These are phyloP conservation scores for Stagonosporopsis cucurbitacearum DNA, from an alignment of 2,329 filamentous ascomycete genomes.

Conservation along the genomic window DNA sequence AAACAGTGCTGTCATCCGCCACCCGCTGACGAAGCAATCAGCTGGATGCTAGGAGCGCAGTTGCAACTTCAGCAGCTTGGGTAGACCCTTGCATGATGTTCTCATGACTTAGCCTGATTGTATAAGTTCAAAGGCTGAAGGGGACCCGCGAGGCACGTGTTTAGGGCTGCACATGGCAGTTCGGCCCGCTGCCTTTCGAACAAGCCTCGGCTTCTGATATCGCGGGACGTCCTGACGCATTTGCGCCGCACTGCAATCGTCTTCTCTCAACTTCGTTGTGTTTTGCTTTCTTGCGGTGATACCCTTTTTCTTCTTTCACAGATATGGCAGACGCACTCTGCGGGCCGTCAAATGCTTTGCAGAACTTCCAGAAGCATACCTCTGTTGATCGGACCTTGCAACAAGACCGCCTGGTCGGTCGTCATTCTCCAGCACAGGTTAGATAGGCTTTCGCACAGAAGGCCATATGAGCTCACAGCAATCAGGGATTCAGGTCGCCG, in stretches of 20 bases:
- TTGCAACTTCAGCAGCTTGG: background rate
- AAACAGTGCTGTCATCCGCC: slow-evolving; percentile 6
- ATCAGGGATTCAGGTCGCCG: slow-evolving; percentile 67
- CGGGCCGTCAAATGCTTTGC: slow-evolving; percentile 76
- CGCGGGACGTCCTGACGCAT: slow-evolving; percentile 6
- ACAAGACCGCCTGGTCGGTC: slow-evolving; percentile 70
- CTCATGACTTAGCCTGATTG: background rate
- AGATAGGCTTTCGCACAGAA: slow-evolving; percentile 20
- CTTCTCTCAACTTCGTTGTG: slow-evolving; percentile 6
- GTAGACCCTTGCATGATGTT: background rate
- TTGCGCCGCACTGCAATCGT: background rate
- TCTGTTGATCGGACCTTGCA: slow-evolving; percentile 73
- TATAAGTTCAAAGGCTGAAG: background rate
- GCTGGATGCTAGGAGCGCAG: background rate
- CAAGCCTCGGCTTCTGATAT: slow-evolving; percentile 32
- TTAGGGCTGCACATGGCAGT: slow-evolving; percentile 9
- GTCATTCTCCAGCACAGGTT: slow-evolving; percentile 64
- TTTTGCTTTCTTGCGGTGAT: slow-evolving; percentile 28
- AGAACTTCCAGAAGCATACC: slow-evolving; percentile 74
- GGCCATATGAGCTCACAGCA: slow-evolving; percentile 20
- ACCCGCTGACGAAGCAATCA: slow-evolving; percentile 1
- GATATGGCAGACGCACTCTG: slow-evolving; percentile 73
- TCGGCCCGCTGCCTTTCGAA: slow-evolving; percentile 17
- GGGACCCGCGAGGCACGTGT: slow-evolving; percentile 14
- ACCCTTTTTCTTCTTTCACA: slow-evolving; percentile 19